Base-by-base conservation (phyloP, 768 basidiomycete genomes). In the Vishniacozyma victoriae region DNA sequence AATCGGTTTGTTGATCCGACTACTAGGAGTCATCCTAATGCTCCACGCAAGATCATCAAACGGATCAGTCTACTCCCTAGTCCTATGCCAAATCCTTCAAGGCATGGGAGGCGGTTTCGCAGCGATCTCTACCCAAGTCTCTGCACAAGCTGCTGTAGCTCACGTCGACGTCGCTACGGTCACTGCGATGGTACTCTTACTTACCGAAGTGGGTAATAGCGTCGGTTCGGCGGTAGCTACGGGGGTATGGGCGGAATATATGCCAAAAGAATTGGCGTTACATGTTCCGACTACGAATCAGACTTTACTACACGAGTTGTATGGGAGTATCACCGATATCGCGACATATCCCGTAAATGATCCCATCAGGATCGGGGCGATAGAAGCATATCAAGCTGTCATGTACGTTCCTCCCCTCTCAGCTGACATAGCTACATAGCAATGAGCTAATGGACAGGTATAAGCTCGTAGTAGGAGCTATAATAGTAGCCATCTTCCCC, bases 81-180 rank as follows among this genome's bases (percentile, higher is more conserved):
- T 86, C 3, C 75, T 78, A 71, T 80, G 78, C 18, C 85, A 87
- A 57, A 69, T 86, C 41, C 74, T 87, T 14, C 85, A 86, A 71
- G 85, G 85, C 39, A 72, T 82, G 7, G 85, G 85, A 15, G 85
- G 85, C 13, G 85, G 84, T 14, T 76, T 86, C 47, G 82, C 83
- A 3, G 78, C 78, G 6, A 73, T 80, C 35, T 64, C 79, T 4
- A 67, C 76, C 1, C 80, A 80, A 60, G 80, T 82, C 29, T 79
- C 77, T 24, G 79, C 83, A 3, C 84, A 85, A 60, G 83, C 82
- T 3, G 73, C 78, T 11, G 84, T 84, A 3, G 74, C 79, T 0
- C 84, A 84, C 58, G 52, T 54, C 40, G 84, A 85, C 49, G 79
- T 85, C 5, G 84, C 81, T 0, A 80, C 80, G 58, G 80, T 80